Evolutionary conservation across 352 stramenopile genomes (phyloP), one percentile per base, ranked within the genome.

Genomic region (Pythium vanterpoolii): DNA sequence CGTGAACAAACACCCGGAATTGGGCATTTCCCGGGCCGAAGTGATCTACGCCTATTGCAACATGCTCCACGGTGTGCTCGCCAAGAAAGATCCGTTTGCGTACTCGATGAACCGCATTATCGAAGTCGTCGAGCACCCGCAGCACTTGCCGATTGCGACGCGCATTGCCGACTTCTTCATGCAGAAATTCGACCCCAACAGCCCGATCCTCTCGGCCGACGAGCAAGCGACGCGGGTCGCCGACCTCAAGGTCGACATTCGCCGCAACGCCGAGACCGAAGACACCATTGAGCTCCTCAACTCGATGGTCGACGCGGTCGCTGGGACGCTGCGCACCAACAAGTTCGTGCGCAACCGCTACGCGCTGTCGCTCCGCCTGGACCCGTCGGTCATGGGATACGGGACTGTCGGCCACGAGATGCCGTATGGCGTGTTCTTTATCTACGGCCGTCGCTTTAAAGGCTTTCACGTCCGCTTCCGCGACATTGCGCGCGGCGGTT

Each of bases 371-470:
- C 71, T 95, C 26, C 83, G 86, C 31, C 68, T 95, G 67, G 80
- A 95, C 66, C 79, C 83, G 0, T 72, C 73, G 52, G 77, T 95
- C 69, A 87, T 93, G 68, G 85, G 83, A 31, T 87, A 90, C 66
- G 82, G 84, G 42, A 89, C 83, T 0, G 78, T 93, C 9, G 78
- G 81, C 60, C 93, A 87, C 70, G 89, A 98, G 59, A 83, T 86
- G 11, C 97, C 96, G 13, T 99, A 95, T 69, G 96, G 95, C 14
- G 86, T 99, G 14, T 98, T 99, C 72, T 98, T 98, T 72, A 95
- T 96, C 56, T 96, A 98, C 73, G 96, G 96, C 5, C 85, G 94
- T 58, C 89, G 96, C 30, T 99, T 99, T 81, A 97, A 88, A 69
- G 83, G 83, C 40, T 94, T 94, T 66, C 84, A 94, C 72, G 83